These are phyloP conservation scores for Globisporangium camurandrum DNA, from an alignment of 352 stramenopile species.

Conservation along the genomic window DNA sequence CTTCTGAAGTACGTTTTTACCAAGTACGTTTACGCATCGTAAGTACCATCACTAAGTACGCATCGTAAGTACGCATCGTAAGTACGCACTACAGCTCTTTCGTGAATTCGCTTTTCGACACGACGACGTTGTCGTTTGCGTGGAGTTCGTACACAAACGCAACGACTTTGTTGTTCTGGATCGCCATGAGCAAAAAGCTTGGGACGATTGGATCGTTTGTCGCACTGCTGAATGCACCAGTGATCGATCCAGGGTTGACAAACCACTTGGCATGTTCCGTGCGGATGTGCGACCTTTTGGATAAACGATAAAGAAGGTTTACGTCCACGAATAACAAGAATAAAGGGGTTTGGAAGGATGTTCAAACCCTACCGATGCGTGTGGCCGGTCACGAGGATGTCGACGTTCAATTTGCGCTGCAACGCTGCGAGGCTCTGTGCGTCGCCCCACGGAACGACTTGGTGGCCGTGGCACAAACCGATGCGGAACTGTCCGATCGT, in stretches of 20 bases:
- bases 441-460: constrained; percentile 91
- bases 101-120: constrained; percentile 86
- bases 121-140: constrained; percentile 66
- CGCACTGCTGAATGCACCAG: constrained; percentile 89
- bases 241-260: constrained; percentile 97
- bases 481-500: constrained; percentile 96
- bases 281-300: constrained; percentile 75
- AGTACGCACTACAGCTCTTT: constrained; percentile 45
- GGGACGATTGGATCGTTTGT: constrained; percentile 77
- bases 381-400: constrained; percentile 96
- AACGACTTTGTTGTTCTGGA: constrained; percentile 94
- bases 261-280: constrained; percentile 94
- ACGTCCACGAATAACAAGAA: background rate
- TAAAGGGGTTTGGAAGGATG: background rate
- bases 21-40: background rate
- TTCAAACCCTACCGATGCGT: constrained; percentile 85
- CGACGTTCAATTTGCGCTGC: constrained; percentile 93
- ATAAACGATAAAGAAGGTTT: background rate
- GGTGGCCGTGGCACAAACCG: constrained; percentile 96
- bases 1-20: no score
- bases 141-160: constrained; percentile 96
- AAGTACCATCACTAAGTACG: background rate
- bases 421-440: constrained; percentile 80
- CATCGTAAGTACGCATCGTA: background rate
- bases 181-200: constrained; percentile 97